Percentiles rank a stretch among this genome's conserved stretches.
phyloP scores from a whole-genome alignment of 2,329 filamentous ascomycete species.

The Juglanconis sp. region DNA sequence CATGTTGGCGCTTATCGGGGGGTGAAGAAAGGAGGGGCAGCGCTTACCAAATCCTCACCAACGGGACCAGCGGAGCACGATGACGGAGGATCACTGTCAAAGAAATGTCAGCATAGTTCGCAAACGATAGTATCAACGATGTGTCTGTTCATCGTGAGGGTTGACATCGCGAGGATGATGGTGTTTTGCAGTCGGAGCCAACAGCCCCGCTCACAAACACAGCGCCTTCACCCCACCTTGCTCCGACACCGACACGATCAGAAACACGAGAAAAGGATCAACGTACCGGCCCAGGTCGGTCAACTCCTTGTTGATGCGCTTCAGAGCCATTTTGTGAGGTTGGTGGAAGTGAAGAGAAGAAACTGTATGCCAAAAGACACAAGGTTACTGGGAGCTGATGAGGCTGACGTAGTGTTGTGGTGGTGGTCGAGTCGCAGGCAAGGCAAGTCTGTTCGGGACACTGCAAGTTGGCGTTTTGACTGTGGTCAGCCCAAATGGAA shows the following conservation, averaged over 20 bases:
- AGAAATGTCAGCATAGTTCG: constrained; percentile 28
- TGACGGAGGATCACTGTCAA: constrained; percentile 85
- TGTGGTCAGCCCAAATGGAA: neutral
- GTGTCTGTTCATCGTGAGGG: neutral
- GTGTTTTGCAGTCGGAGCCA: neutral
- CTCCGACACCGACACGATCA: constrained; percentile 23
- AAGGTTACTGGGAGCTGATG: constrained; percentile 12
- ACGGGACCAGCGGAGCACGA: constrained; percentile 97
- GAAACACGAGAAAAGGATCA: constrained; percentile 21
- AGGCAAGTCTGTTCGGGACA: neutral
- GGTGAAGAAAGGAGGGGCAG: constrained; percentile 23
- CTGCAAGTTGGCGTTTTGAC: neutral
- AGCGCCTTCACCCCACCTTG: constrained; percentile 14
- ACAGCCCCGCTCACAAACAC: constrained; percentile 12
- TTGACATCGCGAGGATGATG: neutral
- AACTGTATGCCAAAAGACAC: constrained; percentile 7
- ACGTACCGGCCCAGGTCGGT: constrained; percentile 84
- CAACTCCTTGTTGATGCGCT: constrained; percentile 94
- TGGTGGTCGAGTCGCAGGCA: neutral
- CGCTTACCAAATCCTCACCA: constrained; percentile 92
- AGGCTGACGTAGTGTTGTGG: neutral
- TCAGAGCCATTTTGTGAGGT: constrained; percentile 69
- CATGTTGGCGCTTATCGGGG: constrained; percentile 21
- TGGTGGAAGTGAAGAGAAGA: constrained; percentile 25
- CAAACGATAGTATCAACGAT: too few relatives aligned